Base-by-base conservation (phyloP, 2,329 filamentous ascomycete species). In the Alternaria sp. region DNA sequence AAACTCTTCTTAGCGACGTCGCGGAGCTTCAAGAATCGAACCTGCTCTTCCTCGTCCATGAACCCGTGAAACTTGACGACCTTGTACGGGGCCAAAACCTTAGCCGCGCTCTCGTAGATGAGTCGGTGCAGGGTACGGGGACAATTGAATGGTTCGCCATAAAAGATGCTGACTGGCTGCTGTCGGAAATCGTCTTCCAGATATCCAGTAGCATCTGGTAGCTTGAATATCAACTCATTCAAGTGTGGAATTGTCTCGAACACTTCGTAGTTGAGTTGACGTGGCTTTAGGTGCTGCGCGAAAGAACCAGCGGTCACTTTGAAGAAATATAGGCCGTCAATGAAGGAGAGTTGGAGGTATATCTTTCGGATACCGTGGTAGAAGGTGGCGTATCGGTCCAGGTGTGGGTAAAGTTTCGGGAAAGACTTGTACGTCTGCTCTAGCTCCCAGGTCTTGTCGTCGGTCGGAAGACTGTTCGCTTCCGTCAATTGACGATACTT, bases 321-420 rank as follows among this genome's bases (percentile, higher is more conserved):
- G 65, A 77, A 77, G 65, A 79, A 79, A 32, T 71, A 69, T 13
- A 77, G 59, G 17, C 28, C 63, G 0, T 58, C 43, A 2, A 67
- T 17, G 28, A 72, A 77, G 17, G 64, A 57, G 59, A 79, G 66
- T 1, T 54, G 17, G 0, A 79, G 15, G 36, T 50, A 44, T 2
- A 78, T 44, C 9, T 73, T 72, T 3, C 68, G 74, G 15, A 79
- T 71, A 0, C 69, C 73, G 12, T 78, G 74, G 4, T 51, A 28
- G 13, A 76, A 61, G 0, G 73, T 75, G 0, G 75, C 72, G 36
- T 67, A 78, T 8, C 57, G 71, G 1, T 57, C 17, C 7, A 79
- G 61, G 1, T 75, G 47, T 0, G 73, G 71, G 30, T 76, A 73
- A 3, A 72, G 58, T 7, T 44, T 64, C 0, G 76, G 76, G 3